phyloP scores from a whole-genome alignment of 176 grass and related monocot species.

The Pharus latifolius region DNA sequence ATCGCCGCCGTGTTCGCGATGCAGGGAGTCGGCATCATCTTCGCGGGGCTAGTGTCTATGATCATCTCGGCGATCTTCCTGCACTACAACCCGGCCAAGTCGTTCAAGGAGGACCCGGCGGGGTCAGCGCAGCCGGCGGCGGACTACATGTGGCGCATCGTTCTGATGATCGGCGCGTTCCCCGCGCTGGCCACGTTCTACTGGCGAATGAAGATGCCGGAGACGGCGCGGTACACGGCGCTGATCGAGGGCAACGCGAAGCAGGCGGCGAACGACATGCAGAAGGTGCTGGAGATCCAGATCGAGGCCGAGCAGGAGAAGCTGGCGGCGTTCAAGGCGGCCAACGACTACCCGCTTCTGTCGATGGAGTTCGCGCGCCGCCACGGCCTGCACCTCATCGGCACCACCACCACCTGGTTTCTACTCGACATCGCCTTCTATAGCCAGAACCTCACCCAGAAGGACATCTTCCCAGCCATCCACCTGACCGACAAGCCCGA shows the following conservation, averaged over 20 bases:
- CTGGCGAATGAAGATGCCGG: slow-evolving; percentile 48
- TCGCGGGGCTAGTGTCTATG: slow-evolving; percentile 12
- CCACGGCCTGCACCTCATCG: slow-evolving; percentile 1
- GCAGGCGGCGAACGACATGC: slow-evolving; percentile 13
- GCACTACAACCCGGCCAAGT: background rate
- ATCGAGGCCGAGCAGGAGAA: background rate
- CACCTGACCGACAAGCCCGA: background rate
- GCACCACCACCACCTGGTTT: no score
- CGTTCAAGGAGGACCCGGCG: background rate
- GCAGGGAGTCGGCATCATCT: slow-evolving; percentile 10
- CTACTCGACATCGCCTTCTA: no score
- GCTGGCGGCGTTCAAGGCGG: background rate
- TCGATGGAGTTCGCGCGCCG: background rate
- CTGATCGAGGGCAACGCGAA: slow-evolving; percentile 8
- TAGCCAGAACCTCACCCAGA: no score
- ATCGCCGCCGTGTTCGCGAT: slow-evolving; percentile 2
- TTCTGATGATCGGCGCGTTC: slow-evolving; percentile 3
- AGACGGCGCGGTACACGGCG: slow-evolving; percentile 38
- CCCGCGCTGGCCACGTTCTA: slow-evolving; percentile 18
- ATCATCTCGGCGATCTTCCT: background rate
- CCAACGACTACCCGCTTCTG: background rate
- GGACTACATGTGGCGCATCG: slow-evolving; percentile 16
- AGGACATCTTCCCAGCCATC: slow-evolving; percentile 15
- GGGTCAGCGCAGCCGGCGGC: background rate
- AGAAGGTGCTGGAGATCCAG: slow-evolving; percentile 1